Percentiles rank a stretch among this genome's conserved stretches.
Evolutionary conservation across 2,329 filamentous ascomycete species (phyloP).

Genomic region (Colletotrichum kahawae): DNA sequence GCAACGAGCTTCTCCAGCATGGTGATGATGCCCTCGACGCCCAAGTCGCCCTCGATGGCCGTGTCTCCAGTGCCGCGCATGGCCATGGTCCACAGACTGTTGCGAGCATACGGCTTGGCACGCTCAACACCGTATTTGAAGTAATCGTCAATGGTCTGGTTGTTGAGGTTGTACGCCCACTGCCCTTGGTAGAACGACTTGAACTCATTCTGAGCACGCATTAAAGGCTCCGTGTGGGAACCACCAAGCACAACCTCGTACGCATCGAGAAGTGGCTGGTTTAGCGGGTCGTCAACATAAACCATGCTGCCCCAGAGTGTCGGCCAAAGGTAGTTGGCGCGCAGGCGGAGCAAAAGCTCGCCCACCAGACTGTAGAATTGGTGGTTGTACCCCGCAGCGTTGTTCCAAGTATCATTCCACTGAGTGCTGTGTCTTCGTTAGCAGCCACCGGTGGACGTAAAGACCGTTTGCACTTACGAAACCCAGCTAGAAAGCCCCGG

Average conservation of each 20-base stretch:
- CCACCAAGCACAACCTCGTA: constrained; percentile 76
- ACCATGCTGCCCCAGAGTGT: constrained; percentile 75
- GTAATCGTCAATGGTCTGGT: constrained; percentile 70
- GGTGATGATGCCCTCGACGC: constrained; percentile 59
- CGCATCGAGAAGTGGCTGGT: constrained; percentile 73
- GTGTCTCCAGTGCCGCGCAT: constrained; percentile 77
- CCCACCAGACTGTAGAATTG: constrained; percentile 73
- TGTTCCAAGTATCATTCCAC: constrained; percentile 48
- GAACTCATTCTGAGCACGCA: constrained; percentile 64
- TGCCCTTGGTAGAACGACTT: constrained; percentile 58
- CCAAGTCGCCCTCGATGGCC: constrained; percentile 55
- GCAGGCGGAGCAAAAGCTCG: constrained; percentile 71
- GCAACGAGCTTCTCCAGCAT: constrained; percentile 66
- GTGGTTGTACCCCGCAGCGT: constrained; percentile 55
- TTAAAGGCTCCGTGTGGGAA: constrained; percentile 77
- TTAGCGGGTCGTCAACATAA: constrained; percentile 71
- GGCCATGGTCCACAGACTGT: constrained; percentile 68
- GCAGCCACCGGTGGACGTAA: accelerated
- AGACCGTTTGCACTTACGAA: constrained; percentile 26
- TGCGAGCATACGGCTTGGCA: constrained; percentile 68
- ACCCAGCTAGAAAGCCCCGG: constrained; percentile 73
- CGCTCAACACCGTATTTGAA: constrained; percentile 71
- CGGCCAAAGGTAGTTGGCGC: constrained; percentile 80
- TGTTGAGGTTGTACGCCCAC: constrained; percentile 76
- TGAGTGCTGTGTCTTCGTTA: constrained; percentile 27